Percentiles rank a stretch among this genome's conserved stretches.
Conservation (phyloP, 2,329 filamentous ascomycete species). For the Ophiostoma australiae region DNA sequence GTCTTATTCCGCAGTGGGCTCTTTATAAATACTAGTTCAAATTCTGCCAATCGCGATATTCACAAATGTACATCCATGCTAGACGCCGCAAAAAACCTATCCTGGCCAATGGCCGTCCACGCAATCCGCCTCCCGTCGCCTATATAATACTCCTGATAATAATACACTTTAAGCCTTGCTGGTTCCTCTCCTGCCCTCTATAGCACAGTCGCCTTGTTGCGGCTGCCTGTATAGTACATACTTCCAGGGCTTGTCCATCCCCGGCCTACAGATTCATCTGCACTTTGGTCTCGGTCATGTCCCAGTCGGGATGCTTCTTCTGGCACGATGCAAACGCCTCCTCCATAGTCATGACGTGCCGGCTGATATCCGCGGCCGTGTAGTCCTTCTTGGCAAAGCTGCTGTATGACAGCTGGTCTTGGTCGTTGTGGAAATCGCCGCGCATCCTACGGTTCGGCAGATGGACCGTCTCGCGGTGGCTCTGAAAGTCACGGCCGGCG, state of each 20-base stretch:
- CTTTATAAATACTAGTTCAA: background rate
- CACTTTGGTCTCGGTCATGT: constrained; percentile 22
- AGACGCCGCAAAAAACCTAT: background rate
- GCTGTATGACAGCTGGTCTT: constrained; percentile 24
- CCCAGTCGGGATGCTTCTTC: constrained; percentile 29
- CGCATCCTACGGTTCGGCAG: constrained; percentile 30
- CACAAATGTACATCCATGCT: background rate
- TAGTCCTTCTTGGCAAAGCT: constrained; percentile 18
- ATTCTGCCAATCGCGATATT: background rate
- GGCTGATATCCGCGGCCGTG: constrained; percentile 27
- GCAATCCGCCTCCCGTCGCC: background rate
- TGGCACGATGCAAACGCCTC: constrained; percentile 26
- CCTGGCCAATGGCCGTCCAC: background rate
- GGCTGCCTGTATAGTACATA: background rate
- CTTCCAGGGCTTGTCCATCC: no score
- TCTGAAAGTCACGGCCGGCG: constrained; percentile 33
- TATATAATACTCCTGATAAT: background rate
- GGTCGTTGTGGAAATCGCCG: constrained; percentile 26
- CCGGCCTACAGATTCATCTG: constrained; percentile 18
- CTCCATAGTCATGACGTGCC: constrained; percentile 25
- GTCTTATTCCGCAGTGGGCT: background rate
- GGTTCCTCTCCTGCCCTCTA: background rate
- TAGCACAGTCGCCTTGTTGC: background rate
- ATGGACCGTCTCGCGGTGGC: constrained; percentile 35
- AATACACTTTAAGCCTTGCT: background rate